These are phyloP conservation scores for Phanerodontia chrysosporium DNA, from an alignment of 768 basidiomycete genomes.

Conservation along the genomic window DNA sequence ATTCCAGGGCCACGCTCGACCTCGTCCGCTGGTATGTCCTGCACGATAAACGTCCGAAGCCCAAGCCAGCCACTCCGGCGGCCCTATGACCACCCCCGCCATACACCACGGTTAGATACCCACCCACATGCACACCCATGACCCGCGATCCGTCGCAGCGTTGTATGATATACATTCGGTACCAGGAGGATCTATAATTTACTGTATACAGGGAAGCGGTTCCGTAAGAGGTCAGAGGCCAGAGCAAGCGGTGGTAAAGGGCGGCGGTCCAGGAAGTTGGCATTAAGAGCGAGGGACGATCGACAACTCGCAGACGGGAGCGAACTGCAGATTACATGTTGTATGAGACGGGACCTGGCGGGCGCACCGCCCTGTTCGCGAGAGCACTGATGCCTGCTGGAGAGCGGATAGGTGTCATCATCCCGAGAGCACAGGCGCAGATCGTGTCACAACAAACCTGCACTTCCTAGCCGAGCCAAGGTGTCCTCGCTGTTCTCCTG, in stretches of 20 bases:
- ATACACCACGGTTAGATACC: not conserved
- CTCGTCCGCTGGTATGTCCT: conserved; percentile 80
- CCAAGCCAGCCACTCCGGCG: conserved; percentile 14
- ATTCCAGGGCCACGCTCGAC: conserved; percentile 85
- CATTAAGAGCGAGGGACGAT: not conserved
- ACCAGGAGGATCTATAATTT: not conserved
- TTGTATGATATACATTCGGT: not conserved
- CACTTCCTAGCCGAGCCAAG: conserved; percentile 49
- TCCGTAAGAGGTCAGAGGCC: not conserved
- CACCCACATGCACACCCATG: not conserved
- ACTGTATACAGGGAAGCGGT: not conserved
- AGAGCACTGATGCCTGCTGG: conserved; percentile 14
- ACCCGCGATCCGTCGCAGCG: not conserved
- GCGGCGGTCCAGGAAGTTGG: too few relatives aligned
- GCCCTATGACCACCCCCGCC: conserved; percentile 6
- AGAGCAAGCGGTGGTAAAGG: not conserved
- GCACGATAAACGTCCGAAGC: conserved; percentile 51
- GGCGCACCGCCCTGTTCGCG: conserved; percentile 8
- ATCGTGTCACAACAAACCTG: conserved; percentile 13
- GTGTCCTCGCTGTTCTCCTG: conserved; percentile 83
- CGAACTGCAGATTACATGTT: conserved; percentile 5
- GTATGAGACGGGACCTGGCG: conserved; percentile 12
- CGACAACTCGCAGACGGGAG: not conserved
- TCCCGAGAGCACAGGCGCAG: not conserved
- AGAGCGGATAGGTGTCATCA: not conserved